Conservation (phyloP, 371 early-diverging fungal genomes). For the Mucor sp. region DNA sequence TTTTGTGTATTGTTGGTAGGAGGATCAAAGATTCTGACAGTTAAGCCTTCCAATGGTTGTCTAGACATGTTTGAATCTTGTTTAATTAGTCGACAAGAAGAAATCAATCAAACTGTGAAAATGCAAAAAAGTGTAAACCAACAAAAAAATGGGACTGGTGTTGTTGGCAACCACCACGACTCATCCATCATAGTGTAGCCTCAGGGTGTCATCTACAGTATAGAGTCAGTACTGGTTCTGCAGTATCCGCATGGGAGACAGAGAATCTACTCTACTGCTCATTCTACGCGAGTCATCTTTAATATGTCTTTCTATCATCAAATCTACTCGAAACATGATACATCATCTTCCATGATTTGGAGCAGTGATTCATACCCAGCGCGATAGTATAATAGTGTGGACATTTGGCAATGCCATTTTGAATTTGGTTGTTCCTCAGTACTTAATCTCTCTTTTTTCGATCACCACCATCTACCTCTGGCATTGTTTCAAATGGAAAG, state of each 20-base stretch:
- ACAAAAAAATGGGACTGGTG: not conserved
- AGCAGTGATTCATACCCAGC: not conserved
- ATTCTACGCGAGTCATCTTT: not conserved
- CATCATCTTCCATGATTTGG: not conserved
- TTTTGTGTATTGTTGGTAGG: not conserved
- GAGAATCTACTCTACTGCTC: not conserved
- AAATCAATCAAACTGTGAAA: not conserved
- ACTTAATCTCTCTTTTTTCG: not conserved
- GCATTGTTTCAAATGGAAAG: slow-evolving; percentile 3
- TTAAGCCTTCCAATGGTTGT: slow-evolving; percentile 18
- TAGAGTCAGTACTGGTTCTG: not conserved
- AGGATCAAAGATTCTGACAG: slow-evolving; percentile 13
- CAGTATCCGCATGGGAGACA: not conserved
- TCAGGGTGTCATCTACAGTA: too few relatives aligned
- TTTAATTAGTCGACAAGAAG: not conserved
- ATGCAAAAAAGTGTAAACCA: not conserved
- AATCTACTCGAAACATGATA: not conserved
- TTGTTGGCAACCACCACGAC: not conserved
- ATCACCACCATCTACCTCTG: not conserved
- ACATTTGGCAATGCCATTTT: not conserved
- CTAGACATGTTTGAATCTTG: slow-evolving; percentile 11
- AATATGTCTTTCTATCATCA: not conserved
- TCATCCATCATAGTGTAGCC: not conserved
- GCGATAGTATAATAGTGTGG: not conserved
- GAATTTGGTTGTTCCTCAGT: not conserved